These are phyloP conservation scores for Pseudogymnoascus sp. DNA, from an alignment of 2,329 filamentous ascomycete genomes.

Conservation along the genomic window DNA sequence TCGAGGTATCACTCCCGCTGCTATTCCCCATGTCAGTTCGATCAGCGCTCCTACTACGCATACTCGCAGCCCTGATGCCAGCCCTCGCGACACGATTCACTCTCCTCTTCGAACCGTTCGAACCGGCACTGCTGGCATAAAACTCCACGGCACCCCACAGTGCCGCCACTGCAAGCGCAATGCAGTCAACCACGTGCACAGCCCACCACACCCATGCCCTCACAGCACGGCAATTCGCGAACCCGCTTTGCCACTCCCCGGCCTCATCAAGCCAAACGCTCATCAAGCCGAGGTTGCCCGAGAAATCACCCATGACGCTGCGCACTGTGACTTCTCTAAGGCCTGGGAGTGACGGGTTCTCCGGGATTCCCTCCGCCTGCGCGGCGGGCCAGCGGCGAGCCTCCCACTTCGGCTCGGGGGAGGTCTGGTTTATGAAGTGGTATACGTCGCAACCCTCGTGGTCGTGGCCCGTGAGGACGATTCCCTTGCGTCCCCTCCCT, in stretches of 20 bases:
- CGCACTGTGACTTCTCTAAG: constrained; percentile 86
- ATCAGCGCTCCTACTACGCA: not conserved
- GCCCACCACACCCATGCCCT: constrained; percentile 93
- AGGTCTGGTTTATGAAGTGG: constrained; percentile 67
- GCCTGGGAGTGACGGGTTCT: constrained; percentile 43
- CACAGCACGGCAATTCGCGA: constrained; percentile 68
- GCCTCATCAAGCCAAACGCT: constrained; percentile 47
- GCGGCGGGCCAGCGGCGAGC: constrained; percentile 39
- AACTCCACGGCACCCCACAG: not conserved
- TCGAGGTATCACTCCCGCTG: not conserved
- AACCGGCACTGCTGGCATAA: not conserved
- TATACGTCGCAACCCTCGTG: constrained; percentile 88
- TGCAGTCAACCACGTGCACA: constrained; percentile 65
- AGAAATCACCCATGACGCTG: constrained; percentile 97
- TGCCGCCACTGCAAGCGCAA: not conserved
- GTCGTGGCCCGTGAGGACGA: constrained; percentile 89
- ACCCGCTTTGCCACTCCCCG: constrained; percentile 70
- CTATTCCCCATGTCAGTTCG: not conserved
- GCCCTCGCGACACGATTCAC: not conserved
- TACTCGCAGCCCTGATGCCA: not conserved
- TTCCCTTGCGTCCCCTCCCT: constrained; percentile 61
- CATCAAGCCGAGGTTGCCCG: constrained; percentile 82
- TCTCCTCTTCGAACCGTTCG: not conserved
- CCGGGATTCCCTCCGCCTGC: constrained; percentile 32
- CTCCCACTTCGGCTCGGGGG: constrained; percentile 1